These are phyloP conservation scores for Neopestalotiopsis sp. DNA, from an alignment of 2,329 filamentous ascomycete species.

Conservation along the genomic window DNA sequence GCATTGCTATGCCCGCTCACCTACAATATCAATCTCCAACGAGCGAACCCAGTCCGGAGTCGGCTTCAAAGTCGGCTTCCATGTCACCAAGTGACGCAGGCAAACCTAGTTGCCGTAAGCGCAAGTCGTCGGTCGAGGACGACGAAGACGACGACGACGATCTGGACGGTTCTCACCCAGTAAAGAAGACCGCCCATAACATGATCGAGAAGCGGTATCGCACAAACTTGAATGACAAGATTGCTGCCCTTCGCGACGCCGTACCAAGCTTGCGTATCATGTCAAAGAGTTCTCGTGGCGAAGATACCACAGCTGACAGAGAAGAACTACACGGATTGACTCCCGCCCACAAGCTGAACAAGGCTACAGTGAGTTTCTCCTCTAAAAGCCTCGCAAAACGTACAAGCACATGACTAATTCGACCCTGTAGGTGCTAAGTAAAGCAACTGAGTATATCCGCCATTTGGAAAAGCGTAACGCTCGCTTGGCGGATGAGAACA, in stretches of 20 bases:
- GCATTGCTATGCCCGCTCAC: slow-evolving; percentile 69
- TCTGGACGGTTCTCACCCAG: slow-evolving; percentile 59
- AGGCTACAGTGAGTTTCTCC: slow-evolving; percentile 74
- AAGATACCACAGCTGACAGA: slow-evolving; percentile 74
- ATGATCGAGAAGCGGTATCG: slow-evolving; percentile 98
- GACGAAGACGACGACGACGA: slow-evolving; percentile 68
- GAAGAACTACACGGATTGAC: slow-evolving; percentile 83
- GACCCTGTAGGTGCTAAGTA: slow-evolving; percentile 71
- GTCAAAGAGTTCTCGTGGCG: slow-evolving; percentile 72
- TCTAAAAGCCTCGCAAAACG: not conserved
- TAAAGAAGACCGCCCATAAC: slow-evolving; percentile 95
- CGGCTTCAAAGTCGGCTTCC: slow-evolving; percentile 53
- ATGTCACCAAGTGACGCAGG: slow-evolving; percentile 66
- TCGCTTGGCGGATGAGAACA: slow-evolving; percentile 81
- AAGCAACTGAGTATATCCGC: slow-evolving; percentile 94
- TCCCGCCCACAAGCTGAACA: slow-evolving; percentile 93
- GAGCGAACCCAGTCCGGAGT: slow-evolving; percentile 64
- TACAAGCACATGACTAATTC: slow-evolving; percentile 26
- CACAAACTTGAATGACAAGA: slow-evolving; percentile 97
- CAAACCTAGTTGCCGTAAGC: slow-evolving; percentile 62
- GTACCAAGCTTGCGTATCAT: slow-evolving; percentile 89
- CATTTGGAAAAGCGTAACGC: slow-evolving; percentile 92
- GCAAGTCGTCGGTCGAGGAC: slow-evolving; percentile 70
- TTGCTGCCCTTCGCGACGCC: slow-evolving; percentile 87
- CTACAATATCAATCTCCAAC: slow-evolving; percentile 65